Percentiles rank a stretch among this genome's conserved stretches.
phyloP scores from a whole-genome alignment of 2,329 filamentous ascomycete genomes.

The Mariannaea elegans region DNA sequence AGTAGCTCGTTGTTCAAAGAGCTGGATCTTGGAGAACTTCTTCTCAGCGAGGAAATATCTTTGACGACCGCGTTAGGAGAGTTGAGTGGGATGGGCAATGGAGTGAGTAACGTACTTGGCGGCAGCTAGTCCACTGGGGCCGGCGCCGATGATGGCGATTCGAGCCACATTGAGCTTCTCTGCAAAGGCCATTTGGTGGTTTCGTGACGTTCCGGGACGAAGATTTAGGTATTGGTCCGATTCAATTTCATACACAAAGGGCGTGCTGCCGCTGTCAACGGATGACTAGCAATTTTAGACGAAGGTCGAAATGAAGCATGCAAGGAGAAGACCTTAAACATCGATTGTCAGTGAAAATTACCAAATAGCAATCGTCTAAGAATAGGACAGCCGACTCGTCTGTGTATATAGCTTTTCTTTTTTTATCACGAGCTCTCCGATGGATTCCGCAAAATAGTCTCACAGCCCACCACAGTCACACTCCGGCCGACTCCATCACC shows the following conservation, averaged over 20 bases:
- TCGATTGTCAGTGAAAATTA: background rate
- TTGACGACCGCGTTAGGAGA: background rate
- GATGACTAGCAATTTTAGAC: too few relatives aligned
- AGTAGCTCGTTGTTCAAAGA: slow-evolving; percentile 74
- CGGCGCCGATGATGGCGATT: slow-evolving; percentile 78
- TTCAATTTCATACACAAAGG: too few relatives aligned
- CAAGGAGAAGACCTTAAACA: background rate
- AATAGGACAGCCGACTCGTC: background rate
- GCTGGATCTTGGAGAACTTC: slow-evolving; percentile 67
- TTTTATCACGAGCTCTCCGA: slow-evolving; percentile 18
- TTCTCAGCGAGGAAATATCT: slow-evolving; percentile 75
- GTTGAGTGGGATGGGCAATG: too few relatives aligned
- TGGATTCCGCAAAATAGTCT: slow-evolving; percentile 34
- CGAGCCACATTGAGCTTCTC: slow-evolving; percentile 49
- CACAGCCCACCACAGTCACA: too few relatives aligned
- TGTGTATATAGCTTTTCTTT: background rate
- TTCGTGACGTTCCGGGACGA: too few relatives aligned
- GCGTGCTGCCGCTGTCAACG: too few relatives aligned
- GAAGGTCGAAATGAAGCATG: background rate
- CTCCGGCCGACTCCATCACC: slow-evolving; percentile 23
- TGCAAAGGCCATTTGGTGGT: slow-evolving; percentile 24
- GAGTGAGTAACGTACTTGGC: slow-evolving; percentile 47
- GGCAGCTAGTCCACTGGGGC: slow-evolving; percentile 72
- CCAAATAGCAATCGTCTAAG: background rate
- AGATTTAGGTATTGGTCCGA: too few relatives aligned